Conservation (phyloP, 1,139 yeast species). For the Taphrina populina region DNA sequence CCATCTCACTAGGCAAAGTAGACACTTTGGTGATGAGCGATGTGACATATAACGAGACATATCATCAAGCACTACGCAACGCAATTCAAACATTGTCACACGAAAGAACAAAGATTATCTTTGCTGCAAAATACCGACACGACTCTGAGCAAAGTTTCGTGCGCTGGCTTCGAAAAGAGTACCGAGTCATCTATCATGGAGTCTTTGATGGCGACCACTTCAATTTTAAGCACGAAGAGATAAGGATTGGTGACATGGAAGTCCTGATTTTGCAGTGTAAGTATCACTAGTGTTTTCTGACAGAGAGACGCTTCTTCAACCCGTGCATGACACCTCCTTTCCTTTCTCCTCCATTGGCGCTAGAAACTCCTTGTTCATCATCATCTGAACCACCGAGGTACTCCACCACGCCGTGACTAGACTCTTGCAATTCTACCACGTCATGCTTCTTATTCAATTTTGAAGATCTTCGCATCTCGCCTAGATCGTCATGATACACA, state of each 20-base stretch:
- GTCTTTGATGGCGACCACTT: not conserved
- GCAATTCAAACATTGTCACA: not conserved
- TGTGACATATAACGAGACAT: slow-evolving; percentile 24
- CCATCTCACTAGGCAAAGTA: not conserved
- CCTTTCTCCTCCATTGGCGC: too few relatives aligned
- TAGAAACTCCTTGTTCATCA: too few relatives aligned
- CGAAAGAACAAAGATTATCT: not conserved
- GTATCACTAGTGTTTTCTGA: slow-evolving; percentile 16
- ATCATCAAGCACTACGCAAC: slow-evolving; percentile 13
- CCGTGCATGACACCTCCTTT: slow-evolving; percentile 12
- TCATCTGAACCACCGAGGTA: slow-evolving; percentile 13
- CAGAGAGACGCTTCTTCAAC: slow-evolving; percentile 26
- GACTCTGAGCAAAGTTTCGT: slow-evolving; percentile 13
- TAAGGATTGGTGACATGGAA: slow-evolving; percentile 20
- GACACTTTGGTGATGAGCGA: slow-evolving; percentile 21
- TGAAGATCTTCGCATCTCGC: not conserved
- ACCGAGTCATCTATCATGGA: not conserved
- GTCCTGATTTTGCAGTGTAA: slow-evolving; percentile 12
- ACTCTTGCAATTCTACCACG: slow-evolving; percentile 11
- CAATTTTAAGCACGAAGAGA: not conserved
- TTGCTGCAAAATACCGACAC: slow-evolving; percentile 28
- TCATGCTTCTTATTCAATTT: not conserved
- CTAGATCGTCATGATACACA: slow-evolving; percentile 7
- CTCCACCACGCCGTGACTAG: slow-evolving; percentile 22
- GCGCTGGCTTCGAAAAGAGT: not conserved